Conservation (phyloP, 805 yeast genomes). For the Lipomyces lipofer region DNA sequence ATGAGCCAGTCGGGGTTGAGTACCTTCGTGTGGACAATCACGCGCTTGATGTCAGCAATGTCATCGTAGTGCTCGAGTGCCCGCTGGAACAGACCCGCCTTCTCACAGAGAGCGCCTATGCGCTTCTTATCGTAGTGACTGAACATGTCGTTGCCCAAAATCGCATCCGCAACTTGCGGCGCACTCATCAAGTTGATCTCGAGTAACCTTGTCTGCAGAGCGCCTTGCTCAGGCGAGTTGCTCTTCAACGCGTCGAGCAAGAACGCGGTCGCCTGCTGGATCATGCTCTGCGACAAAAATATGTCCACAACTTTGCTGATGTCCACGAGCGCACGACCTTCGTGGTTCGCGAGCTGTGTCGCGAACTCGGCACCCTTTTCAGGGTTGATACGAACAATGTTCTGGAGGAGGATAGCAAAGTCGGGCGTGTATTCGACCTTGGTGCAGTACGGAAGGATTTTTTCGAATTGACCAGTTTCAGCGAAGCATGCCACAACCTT, state of each 20-base stretch:
- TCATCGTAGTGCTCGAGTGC: slow-evolving; percentile 96
- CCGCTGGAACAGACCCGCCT: slow-evolving; percentile 93
- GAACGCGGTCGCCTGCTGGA: slow-evolving; percentile 98
- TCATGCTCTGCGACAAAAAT: slow-evolving; percentile 87
- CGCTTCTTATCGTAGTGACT: slow-evolving; percentile 92
- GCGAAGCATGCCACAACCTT: slow-evolving; percentile 92
- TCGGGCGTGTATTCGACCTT: slow-evolving; percentile 88
- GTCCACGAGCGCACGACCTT: slow-evolving; percentile 60
- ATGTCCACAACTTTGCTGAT: slow-evolving; percentile 88
- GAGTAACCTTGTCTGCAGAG: slow-evolving; percentile 88
- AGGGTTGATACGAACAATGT: slow-evolving; percentile 88
- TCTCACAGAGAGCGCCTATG: slow-evolving; percentile 88
- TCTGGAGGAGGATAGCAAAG: slow-evolving; percentile 83
- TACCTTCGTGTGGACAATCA: slow-evolving; percentile 79
- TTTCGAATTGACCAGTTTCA: slow-evolving; percentile 94
- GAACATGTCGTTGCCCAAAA: slow-evolving; percentile 92
- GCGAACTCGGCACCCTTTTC: slow-evolving; percentile 98
- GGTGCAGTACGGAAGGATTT: slow-evolving; percentile 89
- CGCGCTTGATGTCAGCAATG: slow-evolving; percentile 92
- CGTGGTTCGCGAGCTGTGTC: slow-evolving; percentile 71
- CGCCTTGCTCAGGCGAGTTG: slow-evolving; percentile 92
- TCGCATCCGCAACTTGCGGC: slow-evolving; percentile 99
- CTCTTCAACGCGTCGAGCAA: slow-evolving; percentile 91
- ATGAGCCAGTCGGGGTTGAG: slow-evolving; percentile 94
- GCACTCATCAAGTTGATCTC: slow-evolving; percentile 93